Evolutionary conservation across 148 eudicot species (phyloP), one percentile per base, ranked within the genome.

Genomic region (Fagopyrum esculentum): DNA sequence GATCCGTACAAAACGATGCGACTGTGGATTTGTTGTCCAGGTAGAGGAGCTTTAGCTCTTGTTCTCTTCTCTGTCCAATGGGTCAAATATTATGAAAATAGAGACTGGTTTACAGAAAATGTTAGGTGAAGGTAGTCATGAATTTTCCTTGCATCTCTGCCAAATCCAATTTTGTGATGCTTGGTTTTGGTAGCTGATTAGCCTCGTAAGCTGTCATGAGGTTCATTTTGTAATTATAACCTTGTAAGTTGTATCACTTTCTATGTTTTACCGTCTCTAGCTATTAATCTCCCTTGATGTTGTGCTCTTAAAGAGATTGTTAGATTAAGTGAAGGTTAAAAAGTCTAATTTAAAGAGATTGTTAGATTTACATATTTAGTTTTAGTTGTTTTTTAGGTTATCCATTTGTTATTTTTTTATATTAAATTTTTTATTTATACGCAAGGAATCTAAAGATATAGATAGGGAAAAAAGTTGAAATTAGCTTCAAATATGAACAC

Each of bases 21-120:
- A 71, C 1, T 92, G 97, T 86, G 98, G 98, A 78, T 85, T 95
- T 49, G 82, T 85, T 9, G 80, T 95, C 70, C 80, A 92, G 82
- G 91, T 90, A 45, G 98, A 95, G 82, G 97, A 87, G 81, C 74
- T 95, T 56, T 94, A 91, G 46, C 26, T 40, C 9, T 13, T 3
- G 30, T 7, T 11, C 12, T 63, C 11, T 11, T 30, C 3, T 40
- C 40, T 30, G 70, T 10, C 10, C 30, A 57, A 6, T 40, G 1
- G 2, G 11, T 12, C 1, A 12, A 64, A 45, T 43, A 0, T 43
- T 66, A 43, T 35, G 19, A 13, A 66, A 66, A 15, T 66, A 12
- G 19, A 17, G 30, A 40, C 40, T 6, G 22, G 19, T 10, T 43
- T 66, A 66, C 3, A 35, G 71, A 1, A 66, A 40, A 35, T 26